These are phyloP conservation scores for Neurospora crassa DNA, from an alignment of 2,329 filamentous ascomycete genomes.

Conservation along the genomic window DNA sequence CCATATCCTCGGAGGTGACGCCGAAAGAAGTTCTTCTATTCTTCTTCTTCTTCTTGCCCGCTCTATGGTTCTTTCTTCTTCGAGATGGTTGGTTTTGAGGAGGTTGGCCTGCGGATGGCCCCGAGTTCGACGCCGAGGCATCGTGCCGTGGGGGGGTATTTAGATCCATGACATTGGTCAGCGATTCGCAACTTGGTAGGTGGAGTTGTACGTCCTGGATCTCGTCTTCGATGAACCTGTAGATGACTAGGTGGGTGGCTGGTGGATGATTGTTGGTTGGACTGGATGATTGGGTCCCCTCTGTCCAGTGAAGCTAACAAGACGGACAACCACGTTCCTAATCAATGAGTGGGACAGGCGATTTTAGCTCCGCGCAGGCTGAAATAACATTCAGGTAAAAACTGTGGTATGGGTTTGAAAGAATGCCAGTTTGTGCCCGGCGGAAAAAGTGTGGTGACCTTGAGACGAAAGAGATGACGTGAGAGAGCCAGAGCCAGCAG, in stretches of 20 bases:
- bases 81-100: conserved; percentile 10
- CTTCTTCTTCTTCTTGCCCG: conserved; percentile 63
- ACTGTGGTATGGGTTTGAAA: neutral
- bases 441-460: neutral
- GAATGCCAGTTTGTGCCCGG: neutral
- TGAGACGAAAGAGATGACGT: neutral
- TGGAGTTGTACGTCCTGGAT: neutral
- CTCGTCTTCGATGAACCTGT: neutral
- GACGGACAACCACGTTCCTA: neutral
- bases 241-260: neutral
- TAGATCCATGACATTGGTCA: neutral
- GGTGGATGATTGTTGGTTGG: neutral
- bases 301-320: neutral
- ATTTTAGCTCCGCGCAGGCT: neutral
- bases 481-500: neutral
- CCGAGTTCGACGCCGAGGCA: conserved; percentile 1
- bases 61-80: conserved; percentile 67
- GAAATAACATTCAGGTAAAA: neutral
- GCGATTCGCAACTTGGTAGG: neutral
- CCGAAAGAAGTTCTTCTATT: conserved; percentile 74
- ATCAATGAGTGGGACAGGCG: neutral
- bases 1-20: conserved; percentile 46
- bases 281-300: neutral
- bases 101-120: neutral
- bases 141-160: neutral